phyloP scores from a whole-genome alignment of 2,329 filamentous ascomycete genomes.

The Botrytis fabae region DNA sequence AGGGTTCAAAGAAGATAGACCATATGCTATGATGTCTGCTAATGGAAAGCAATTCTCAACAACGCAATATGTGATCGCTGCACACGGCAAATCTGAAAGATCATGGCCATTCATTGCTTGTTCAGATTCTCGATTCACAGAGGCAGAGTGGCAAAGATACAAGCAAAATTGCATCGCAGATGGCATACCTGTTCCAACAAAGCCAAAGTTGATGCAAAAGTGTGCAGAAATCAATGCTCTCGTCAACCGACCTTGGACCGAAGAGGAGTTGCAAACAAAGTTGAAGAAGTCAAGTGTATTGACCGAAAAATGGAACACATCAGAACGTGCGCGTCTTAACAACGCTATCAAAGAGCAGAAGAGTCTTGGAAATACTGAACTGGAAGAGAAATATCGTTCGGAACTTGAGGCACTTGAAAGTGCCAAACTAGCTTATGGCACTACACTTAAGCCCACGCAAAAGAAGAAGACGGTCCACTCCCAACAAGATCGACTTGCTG shows the following conservation, averaged over 20 bases:
- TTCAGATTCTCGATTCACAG: constrained; percentile 82
- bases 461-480: constrained; percentile 54
- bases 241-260: constrained; percentile 78
- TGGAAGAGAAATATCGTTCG: constrained; percentile 55
- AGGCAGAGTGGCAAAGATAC: constrained; percentile 80
- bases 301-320: constrained; percentile 63
- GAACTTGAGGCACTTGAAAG: constrained; percentile 63
- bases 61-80: constrained; percentile 78
- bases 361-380: constrained; percentile 60
- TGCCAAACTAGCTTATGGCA: constrained; percentile 73
- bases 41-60: constrained; percentile 78
- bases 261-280: constrained; percentile 78
- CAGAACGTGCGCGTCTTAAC: constrained; percentile 67
- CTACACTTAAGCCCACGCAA: constrained; percentile 57
- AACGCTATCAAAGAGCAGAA: constrained; percentile 67
- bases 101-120: constrained; percentile 89
- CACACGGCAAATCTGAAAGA: constrained; percentile 79
- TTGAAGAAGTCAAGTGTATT: constrained; percentile 70
- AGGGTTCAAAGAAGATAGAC: constrained; percentile 77
- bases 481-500: constrained; percentile 80
- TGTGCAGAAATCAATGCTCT: constrained; percentile 78
- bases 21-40: constrained; percentile 76
- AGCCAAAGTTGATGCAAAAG: constrained; percentile 66
- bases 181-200: constrained; percentile 71
- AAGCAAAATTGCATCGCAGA: constrained; percentile 73